phyloP scores from a whole-genome alignment of 768 basidiomycete genomes.

The Lactarius pseudohatsudake region DNA sequence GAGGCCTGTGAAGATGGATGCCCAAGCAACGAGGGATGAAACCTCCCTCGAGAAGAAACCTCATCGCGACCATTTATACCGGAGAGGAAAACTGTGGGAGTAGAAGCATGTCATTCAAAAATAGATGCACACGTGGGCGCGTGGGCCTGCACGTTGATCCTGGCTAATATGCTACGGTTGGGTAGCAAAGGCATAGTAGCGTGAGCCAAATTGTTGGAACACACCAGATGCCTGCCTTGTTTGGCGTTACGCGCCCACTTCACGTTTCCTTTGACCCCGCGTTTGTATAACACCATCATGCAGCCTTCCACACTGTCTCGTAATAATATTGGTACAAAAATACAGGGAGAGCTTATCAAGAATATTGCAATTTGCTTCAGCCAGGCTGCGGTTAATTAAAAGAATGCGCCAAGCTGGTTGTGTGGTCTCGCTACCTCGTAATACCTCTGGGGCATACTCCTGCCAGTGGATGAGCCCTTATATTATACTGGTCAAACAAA shows the following conservation, averaged over 20 bases:
- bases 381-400: neutral
- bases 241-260: neutral
- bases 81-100: constrained; percentile 1
- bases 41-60: neutral
- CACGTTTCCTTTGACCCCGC: no score
- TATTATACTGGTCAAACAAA: no score
- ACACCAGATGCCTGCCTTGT: neutral
- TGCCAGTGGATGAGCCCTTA: no score
- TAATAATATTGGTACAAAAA: constrained; percentile 31
- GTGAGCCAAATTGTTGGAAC: neutral
- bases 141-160: constrained; percentile 6
- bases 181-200: constrained; percentile 1
- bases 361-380: constrained; percentile 59
- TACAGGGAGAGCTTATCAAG: constrained; percentile 67
- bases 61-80: constrained; percentile 18
- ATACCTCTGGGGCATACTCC: constrained; percentile 60
- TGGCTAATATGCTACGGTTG: neutral
- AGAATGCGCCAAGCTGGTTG: neutral
- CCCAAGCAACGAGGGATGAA: constrained; percentile 1
- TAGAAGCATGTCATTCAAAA: constrained; percentile 7
- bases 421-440: no score
- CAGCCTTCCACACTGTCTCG: no score
- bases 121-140: constrained; percentile 21
- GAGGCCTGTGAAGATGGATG: constrained; percentile 4
- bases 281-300: no score